Conservation (phyloP, 768 basidiomycete species). For the Xanthoconium purpureum region DNA sequence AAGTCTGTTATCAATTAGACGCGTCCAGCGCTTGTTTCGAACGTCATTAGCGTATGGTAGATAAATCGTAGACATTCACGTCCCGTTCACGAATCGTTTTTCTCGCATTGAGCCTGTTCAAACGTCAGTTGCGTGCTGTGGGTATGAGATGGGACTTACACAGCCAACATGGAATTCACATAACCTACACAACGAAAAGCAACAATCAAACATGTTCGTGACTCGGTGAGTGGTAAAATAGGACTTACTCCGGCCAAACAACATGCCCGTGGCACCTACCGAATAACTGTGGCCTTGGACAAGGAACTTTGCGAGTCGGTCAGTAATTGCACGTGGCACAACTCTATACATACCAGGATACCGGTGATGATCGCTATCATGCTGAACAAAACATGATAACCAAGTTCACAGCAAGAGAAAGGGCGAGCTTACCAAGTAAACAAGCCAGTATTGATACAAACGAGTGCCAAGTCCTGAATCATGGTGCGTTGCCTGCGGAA, state of each 20-base stretch:
- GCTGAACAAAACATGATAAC: not conserved
- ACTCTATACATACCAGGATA: slow-evolving; percentile 3
- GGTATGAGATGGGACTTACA: slow-evolving; percentile 1
- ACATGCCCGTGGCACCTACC: not conserved
- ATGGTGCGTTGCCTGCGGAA: slow-evolving; percentile 6
- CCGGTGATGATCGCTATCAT: not conserved
- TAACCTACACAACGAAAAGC: not conserved
- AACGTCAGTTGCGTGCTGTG: not conserved
- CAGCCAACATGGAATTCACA: slow-evolving; percentile 15
- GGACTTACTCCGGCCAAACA: slow-evolving; percentile 5
- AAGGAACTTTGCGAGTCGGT: not conserved
- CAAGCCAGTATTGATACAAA: slow-evolving; percentile 12
- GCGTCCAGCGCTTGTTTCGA: no score
- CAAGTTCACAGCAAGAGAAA: not conserved
- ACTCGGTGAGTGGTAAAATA: not conserved
- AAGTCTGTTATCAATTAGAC: no score
- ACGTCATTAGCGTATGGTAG: not conserved
- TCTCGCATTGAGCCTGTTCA: slow-evolving; percentile 10
- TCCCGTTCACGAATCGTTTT: slow-evolving; percentile 8
- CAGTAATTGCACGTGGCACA: not conserved
- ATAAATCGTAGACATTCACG: not conserved
- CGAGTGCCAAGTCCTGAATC: slow-evolving; percentile 8
- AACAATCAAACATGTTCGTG: not conserved
- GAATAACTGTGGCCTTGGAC: not conserved
- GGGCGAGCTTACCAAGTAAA: slow-evolving; percentile 7